Conservation (phyloP, 1,284 basidiomycete genomes). For the Cystobasidium pallidum region DNA sequence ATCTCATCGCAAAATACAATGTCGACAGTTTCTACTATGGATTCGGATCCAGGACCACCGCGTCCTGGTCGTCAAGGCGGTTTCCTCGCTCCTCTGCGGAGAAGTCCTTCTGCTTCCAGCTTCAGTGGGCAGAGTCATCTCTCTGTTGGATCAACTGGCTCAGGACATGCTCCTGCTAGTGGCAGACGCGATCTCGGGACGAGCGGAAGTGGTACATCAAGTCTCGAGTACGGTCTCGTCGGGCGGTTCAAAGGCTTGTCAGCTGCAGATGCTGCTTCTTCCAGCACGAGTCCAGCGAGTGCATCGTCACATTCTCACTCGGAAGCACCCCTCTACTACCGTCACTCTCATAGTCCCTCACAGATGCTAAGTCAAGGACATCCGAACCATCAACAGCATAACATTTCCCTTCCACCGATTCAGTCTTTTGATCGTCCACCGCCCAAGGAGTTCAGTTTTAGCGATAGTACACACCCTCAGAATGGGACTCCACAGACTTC, state of each 20-base stretch:
- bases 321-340: constrained; percentile 19
- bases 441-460: constrained; percentile 37
- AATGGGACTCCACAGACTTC: constrained; percentile 24
- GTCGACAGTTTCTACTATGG: constrained; percentile 36
- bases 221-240: constrained; percentile 36
- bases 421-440: constrained; percentile 42
- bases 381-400: constrained; percentile 29
- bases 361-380: not conserved
- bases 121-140: constrained; percentile 40
- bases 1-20: constrained; percentile 40
- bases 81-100: constrained; percentile 24
- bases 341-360: constrained; percentile 25
- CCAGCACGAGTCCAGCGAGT: constrained; percentile 19
- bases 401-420: constrained; percentile 27
- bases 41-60: constrained; percentile 42
- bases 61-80: constrained; percentile 13
- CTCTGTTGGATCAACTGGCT: constrained; percentile 32
- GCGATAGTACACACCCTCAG: not conserved
- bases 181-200: constrained; percentile 62
- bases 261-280: constrained; percentile 60
- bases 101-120: constrained; percentile 33
- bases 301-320: constrained; percentile 23
- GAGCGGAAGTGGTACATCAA: constrained; percentile 27
- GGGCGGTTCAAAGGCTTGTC: constrained; percentile 58
- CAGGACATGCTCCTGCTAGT: constrained; percentile 72